Evolutionary conservation across 129 eudicot genomes (phyloP).

Genomic region (Oenanthe sinensis): DNA sequence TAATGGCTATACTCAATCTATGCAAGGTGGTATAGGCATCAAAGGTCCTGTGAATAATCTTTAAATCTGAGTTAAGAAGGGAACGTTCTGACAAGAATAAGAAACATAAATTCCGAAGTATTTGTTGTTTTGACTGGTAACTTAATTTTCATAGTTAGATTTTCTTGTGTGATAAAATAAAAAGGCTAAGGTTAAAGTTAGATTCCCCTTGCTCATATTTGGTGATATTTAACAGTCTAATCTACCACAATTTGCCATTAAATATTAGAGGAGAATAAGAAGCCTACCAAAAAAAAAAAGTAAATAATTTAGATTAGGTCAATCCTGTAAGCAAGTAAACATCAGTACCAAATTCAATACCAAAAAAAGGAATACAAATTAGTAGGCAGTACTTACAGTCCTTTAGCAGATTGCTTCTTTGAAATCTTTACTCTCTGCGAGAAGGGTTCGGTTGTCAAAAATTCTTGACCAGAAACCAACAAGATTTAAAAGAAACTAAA

Average conservation of each 20-base stretch:
- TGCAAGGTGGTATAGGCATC: not conserved
- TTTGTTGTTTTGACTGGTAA: not conserved
- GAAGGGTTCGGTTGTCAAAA: slow-evolving; percentile 19
- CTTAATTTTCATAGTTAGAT: not conserved
- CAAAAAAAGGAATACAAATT: not conserved
- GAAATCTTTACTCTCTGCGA: slow-evolving; percentile 42
- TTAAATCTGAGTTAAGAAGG: not conserved
- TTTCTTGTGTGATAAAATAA: not conserved
- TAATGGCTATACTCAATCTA: not conserved
- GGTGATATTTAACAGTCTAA: not conserved
- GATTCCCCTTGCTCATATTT: not conserved
- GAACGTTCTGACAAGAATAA: not conserved
- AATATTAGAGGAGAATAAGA: not conserved
- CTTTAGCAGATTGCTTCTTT: slow-evolving; percentile 33
- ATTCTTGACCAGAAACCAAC: not conserved
- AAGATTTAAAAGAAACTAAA: not conserved
- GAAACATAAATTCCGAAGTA: not conserved
- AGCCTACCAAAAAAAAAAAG: not conserved
- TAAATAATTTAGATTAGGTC: not conserved
- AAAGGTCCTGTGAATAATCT: not conserved
- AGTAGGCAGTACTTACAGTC: slow-evolving; percentile 38
- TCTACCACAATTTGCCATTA: not conserved
- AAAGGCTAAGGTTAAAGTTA: not conserved
- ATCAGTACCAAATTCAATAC: not conserved
- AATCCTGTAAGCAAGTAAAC: not conserved